Base-by-base conservation (phyloP, 1,284 basidiomycete genomes). In the Cryptococcus sp. region DNA sequence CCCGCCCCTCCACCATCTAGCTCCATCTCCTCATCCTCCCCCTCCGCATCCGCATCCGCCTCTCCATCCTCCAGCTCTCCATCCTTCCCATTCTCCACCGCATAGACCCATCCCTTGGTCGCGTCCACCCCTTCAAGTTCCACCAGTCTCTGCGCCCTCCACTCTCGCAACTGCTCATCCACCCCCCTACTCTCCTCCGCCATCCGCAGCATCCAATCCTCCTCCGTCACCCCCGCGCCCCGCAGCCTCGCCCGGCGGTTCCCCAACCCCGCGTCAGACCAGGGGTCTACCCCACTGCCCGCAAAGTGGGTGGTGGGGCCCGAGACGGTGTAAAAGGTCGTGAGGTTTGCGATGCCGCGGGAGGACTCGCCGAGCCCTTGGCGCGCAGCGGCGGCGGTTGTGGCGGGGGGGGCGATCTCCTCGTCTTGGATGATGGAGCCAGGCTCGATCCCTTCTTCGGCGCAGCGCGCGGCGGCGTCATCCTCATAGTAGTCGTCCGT, bases 401-500 rank as follows among this genome's bases (percentile, higher is more conserved):
- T 46, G 38, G 69, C 66, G 56, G 71, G 65, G 12, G 64, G 55
- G 21, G 64, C 44, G 21, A 70, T 58, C 23, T 74, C 85, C 56
- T 91, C 88, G n/a, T 92, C 91, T 21, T 87, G 87, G 2, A 90
- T 88, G 11, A 78, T 81, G 44, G 89, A 85, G 8, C 87, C 87
- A 0, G 91, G 81, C 66, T 86, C 85, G 60, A 87, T 80, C 8
- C 88, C 89, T 37, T 84, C 83, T 39, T 82, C 82, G 4, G 83
- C 81, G 64, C 88, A 87, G 52, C 89, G 87, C 55, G 82, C 84
- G 0, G 87, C 81, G 0, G 83, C 84, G 55, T 87, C 87, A 43
- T 87, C 87, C 78, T 96, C 91, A 77, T 92, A 91, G 77, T 98
- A 98, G 78, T 98, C 95, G 71, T 98, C 95, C 18, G 85, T 83